Base-by-base conservation (phyloP, 768 basidiomycete species). In the Daedaleopsis nitida region DNA sequence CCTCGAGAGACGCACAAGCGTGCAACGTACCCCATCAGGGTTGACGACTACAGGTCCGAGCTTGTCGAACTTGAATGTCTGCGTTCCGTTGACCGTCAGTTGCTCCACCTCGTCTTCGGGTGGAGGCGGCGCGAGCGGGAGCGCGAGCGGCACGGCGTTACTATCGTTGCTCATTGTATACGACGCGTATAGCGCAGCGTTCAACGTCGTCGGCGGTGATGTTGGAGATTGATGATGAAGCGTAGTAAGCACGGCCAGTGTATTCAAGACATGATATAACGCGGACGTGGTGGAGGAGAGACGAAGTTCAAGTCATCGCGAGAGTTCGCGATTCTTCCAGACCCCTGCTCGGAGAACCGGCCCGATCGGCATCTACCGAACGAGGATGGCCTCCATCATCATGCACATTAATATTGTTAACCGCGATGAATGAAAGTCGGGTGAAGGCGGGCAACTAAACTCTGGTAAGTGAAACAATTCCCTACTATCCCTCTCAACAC, bases 41-140 rank as follows among this genome's bases (percentile, higher is more conserved):
- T 88, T 88, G 43, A 88, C 85, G 47, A 89, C 84, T 77, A 89
- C 80, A 1, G 87, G 87, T 1, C 86, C 87, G 13, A 89, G 76
- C 19, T 76, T 77, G 60, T 88, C 86, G 7, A 88, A 72, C 69
- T 79, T 84, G 52, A 86, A 72, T 2, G 77, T 58, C 51, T 66
- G 59, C 11, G 68, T 37, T 69, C 63, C 50, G 58, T 58, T 52
- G 13, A 64, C 47, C 10, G 59, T 48, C 32, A 66, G 21, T 57
- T 62, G 60, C 37, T 63, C 55, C 16, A 58, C 51, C 4, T 50
- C 58, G 11, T 50, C 60, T 14, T 53, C 60, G 7, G 60, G 6
- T 3, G 61, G 52, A 2, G 62, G 62, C 0, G 57, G 39, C 8
- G 60, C 51, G 23, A 58, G 62, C 8, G 60, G 56, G 23, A 58